Evolutionary conservation across 495 filamentous ascomycete genomes (phyloP).

Genomic region (Glonium stellatum): DNA sequence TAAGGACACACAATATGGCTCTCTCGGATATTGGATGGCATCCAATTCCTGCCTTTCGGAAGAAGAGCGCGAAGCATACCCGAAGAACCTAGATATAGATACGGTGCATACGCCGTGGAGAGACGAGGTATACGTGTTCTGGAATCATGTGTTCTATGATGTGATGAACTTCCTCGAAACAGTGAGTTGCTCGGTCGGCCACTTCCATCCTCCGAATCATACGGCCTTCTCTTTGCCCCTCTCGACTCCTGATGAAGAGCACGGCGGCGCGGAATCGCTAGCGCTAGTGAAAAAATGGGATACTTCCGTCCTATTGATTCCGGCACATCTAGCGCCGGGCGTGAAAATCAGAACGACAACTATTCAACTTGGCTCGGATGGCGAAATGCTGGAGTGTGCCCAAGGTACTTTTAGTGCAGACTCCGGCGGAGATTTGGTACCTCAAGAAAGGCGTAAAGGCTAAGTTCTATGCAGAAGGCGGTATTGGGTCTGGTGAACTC

Average conservation of each 20-base stretch:
- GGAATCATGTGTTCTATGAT: neutral
- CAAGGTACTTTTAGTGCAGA: neutral
- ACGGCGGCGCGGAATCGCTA: neutral
- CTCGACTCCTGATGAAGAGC: neutral
- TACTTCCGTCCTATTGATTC: neutral
- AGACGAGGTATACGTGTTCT: neutral
- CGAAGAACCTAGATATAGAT: no score
- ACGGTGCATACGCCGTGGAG: no score
- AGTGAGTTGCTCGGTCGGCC: neutral
- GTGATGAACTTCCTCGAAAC: neutral
- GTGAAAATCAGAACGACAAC: neutral
- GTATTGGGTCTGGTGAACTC: neutral
- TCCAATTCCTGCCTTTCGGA: no score
- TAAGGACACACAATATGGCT: neutral
- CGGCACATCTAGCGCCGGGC: neutral
- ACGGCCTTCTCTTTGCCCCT: neutral
- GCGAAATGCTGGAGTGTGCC: neutral
- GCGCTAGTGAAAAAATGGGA: neutral
- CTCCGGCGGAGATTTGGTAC: neutral
- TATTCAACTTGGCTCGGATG: neutral
- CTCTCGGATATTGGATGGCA: no score
- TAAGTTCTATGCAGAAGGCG: neutral
- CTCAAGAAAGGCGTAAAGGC: neutral
- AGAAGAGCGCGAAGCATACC: no score
- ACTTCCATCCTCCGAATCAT: neutral